Conservation (phyloP, 345 rosid genomes). For the Gynandropsis gynandra region DNA sequence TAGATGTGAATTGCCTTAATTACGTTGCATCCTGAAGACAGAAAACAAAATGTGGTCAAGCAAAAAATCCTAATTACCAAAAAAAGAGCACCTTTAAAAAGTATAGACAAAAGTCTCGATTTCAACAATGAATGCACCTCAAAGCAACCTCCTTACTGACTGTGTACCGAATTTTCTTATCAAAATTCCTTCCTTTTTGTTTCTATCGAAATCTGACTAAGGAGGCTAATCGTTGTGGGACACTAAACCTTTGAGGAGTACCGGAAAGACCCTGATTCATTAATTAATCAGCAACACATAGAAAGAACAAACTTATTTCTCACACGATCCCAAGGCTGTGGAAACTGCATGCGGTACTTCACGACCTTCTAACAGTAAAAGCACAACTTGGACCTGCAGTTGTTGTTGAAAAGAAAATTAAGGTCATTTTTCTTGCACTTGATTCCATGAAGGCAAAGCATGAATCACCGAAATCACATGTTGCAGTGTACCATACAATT, state of each 20-base stretch:
- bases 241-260: conserved; percentile 48
- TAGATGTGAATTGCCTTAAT: conserved; percentile 62
- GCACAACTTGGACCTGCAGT: conserved; percentile 60
- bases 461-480: conserved; percentile 9
- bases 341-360: conserved; percentile 43
- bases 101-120: not conserved
- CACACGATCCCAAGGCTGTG: conserved; percentile 16
- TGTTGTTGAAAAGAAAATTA: not conserved
- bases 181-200: conserved; percentile 57
- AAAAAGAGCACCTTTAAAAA: conserved; percentile 6
- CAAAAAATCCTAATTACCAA: not conserved
- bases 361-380: conserved; percentile 46
- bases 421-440: not conserved
- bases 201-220: conserved; percentile 55
- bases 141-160: conserved; percentile 65
- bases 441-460: not conserved
- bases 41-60: conserved; percentile 8
- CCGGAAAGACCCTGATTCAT: conserved; percentile 39
- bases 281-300: conserved; percentile 20
- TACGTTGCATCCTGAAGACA: conserved; percentile 51
- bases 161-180: conserved; percentile 59
- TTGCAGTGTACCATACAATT: not conserved
- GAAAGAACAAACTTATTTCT: not conserved
- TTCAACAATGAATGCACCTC: conserved; percentile 32
- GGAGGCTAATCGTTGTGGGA: conserved; percentile 58